Evolutionary conservation across 108 stramenopile genomes (phyloP).

Genomic region (Discostella pseudostelligera): DNA sequence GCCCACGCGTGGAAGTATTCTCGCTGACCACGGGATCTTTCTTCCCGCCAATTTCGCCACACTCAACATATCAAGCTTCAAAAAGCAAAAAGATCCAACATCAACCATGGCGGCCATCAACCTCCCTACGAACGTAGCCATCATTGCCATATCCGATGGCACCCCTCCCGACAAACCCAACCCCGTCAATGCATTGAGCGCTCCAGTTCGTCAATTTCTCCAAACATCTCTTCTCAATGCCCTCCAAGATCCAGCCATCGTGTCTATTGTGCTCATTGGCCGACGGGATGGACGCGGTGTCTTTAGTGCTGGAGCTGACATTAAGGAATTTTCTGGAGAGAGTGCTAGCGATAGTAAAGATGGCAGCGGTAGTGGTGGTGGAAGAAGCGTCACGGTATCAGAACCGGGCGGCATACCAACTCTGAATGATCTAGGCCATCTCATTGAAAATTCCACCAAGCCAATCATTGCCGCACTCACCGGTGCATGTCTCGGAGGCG

Average conservation of each 20-base stretch:
- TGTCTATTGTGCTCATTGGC: slow-evolving; percentile 86
- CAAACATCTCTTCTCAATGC: slow-evolving; percentile 42
- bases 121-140: slow-evolving; percentile 17
- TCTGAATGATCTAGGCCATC: slow-evolving; percentile 62
- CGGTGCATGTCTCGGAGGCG: slow-evolving; percentile 92
- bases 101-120: background rate
- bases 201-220: slow-evolving; percentile 47
- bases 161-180: slow-evolving; percentile 21
- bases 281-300: slow-evolving; percentile 58
- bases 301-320: slow-evolving; percentile 98
- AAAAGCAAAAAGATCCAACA: too few relatives aligned
- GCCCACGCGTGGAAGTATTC: too few relatives aligned
- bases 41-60: too few relatives aligned
- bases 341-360: background rate
- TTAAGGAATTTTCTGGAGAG: slow-evolving; percentile 83
- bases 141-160: slow-evolving; percentile 46
- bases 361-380: background rate
- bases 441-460: slow-evolving; percentile 73
- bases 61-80: too few relatives aligned
- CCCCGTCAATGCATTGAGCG: slow-evolving; percentile 78
- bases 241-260: slow-evolving; percentile 42
- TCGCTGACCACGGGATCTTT: too few relatives aligned
- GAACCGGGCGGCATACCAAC: slow-evolving; percentile 35
- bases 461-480: slow-evolving; percentile 95
- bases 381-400: slow-evolving; percentile 23